Conservation (phyloP, 805 yeast genomes). For the Pichia membranifaciens region DNA sequence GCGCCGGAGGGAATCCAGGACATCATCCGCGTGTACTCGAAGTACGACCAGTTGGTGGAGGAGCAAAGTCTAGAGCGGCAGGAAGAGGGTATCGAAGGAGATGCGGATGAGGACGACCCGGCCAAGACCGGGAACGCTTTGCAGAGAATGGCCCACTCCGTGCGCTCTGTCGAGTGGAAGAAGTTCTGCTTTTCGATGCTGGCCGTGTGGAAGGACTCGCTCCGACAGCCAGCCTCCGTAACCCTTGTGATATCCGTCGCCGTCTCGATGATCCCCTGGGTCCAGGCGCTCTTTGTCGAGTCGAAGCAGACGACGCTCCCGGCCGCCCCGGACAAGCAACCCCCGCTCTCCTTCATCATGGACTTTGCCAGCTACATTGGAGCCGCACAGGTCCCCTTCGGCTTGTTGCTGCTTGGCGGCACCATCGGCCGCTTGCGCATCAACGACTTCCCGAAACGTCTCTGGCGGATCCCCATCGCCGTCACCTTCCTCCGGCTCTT, state of each 20-base stretch:
- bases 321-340: slow-evolving; percentile 77
- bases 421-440: slow-evolving; percentile 74
- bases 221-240: slow-evolving; percentile 65
- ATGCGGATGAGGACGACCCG: too few relatives aligned
- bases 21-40: slow-evolving; percentile 48
- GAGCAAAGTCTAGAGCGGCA: neutral
- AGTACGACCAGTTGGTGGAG: slow-evolving; percentile 29
- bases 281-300: slow-evolving; percentile 59
- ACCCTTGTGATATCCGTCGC: slow-evolving; percentile 60
- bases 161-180: slow-evolving; percentile 11
- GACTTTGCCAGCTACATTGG: slow-evolving; percentile 78
- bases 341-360: slow-evolving; percentile 80
- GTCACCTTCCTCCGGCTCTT: slow-evolving; percentile 56
- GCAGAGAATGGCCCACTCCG: neutral
- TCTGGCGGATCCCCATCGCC: slow-evolving; percentile 58
- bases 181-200: slow-evolving; percentile 7
- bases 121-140: neutral
- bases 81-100: neutral
- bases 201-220: slow-evolving; percentile 35
- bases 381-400: slow-evolving; percentile 83
- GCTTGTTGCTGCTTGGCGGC: slow-evolving; percentile 77
- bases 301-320: slow-evolving; percentile 46
- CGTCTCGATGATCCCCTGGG: slow-evolving; percentile 83
- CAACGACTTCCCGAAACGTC: slow-evolving; percentile 56
- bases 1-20: slow-evolving; percentile 37